A percentile compares a stretch with the other conserved stretches of the same genome.
These are phyloP conservation scores for Paspalum notatum DNA, from an alignment of 176 grass and related monocot genomes.

Conservation along the genomic window DNA sequence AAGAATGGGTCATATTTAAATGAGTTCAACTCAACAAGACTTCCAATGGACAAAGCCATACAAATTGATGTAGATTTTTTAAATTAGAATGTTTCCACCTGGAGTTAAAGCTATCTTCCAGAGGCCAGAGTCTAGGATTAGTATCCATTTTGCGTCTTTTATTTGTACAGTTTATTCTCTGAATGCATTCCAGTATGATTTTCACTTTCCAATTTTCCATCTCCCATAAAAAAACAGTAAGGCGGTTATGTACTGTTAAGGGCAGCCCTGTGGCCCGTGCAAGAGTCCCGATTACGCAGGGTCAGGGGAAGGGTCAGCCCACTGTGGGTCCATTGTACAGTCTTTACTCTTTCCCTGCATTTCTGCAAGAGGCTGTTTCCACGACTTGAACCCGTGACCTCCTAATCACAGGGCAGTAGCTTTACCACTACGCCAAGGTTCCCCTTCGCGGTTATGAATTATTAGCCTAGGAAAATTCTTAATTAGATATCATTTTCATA, in stretches of 20 bases:
- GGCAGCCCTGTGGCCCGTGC: too few species aligned
- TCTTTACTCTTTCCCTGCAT: too few species aligned
- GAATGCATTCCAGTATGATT: neutral
- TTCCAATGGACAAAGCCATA: constrained; percentile 13
- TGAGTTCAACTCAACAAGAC: neutral
- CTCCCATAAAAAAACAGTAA: constrained; percentile 33
- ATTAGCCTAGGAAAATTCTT: neutral
- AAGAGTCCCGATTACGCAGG: too few species aligned
- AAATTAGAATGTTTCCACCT: constrained; percentile 12
- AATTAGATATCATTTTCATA: constrained; percentile 4
- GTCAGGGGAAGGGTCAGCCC: too few species aligned
- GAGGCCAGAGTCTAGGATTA: neutral
- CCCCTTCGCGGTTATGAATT: neutral
- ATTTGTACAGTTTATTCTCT: neutral
- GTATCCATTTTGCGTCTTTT: constrained; percentile 13
- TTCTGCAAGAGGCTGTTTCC: too few species aligned
- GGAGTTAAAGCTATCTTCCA: constrained; percentile 10
- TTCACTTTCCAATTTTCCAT: neutral
- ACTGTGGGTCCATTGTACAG: too few species aligned
- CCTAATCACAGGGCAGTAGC: too few species aligned
- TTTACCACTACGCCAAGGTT: too few species aligned
- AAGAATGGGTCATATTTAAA: constrained; percentile 5
- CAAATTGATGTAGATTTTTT: constrained; percentile 3
- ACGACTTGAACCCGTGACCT: too few species aligned
- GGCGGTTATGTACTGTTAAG: neutral